These are phyloP conservation scores for Alnus glutinosa DNA, from an alignment of 306 rosid genomes.

Conservation along the genomic window DNA sequence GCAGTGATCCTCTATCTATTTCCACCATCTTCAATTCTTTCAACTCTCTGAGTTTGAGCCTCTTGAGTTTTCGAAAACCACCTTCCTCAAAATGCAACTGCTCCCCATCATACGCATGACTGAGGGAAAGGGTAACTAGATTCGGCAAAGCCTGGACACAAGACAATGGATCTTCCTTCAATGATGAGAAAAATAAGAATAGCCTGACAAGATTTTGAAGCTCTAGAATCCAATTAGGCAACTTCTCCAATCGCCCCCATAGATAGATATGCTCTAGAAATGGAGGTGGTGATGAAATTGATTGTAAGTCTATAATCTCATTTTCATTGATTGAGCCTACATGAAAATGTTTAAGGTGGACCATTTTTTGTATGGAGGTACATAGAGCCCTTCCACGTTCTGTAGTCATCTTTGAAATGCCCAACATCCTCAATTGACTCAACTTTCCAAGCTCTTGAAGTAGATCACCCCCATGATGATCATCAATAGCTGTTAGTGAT, in stretches of 20 bases:
- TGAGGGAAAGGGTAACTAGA: background rate
- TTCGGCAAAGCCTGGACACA: background rate
- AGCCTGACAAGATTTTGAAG: constrained; percentile 7
- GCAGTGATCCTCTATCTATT: background rate
- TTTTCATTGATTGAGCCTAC: constrained; percentile 4
- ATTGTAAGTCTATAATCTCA: constrained; percentile 19
- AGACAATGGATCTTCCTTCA: constrained; percentile 9
- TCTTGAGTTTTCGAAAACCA: background rate
- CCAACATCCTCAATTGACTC: constrained; percentile 2
- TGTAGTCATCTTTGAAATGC: background rate
- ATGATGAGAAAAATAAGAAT: background rate
- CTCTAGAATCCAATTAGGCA: constrained; percentile 21
- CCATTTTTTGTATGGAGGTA: constrained; percentile 1
- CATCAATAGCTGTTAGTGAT: background rate
- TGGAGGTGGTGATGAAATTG: background rate
- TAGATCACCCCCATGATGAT: background rate
- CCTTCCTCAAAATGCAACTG: constrained; percentile 6
- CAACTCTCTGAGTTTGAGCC: background rate
- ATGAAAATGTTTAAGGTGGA: constrained; percentile 2
- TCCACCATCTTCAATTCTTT: background rate
- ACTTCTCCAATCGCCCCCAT: constrained; percentile 6
- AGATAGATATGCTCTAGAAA: constrained; percentile 5
- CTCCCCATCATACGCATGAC: constrained; percentile 19
- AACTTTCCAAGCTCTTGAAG: background rate
- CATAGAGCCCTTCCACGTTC: background rate